Percentiles rank a stretch among this genome's conserved stretches.
Conservation (phyloP, 2,329 filamentous ascomycete genomes). For the Neonectria magnoliae region DNA sequence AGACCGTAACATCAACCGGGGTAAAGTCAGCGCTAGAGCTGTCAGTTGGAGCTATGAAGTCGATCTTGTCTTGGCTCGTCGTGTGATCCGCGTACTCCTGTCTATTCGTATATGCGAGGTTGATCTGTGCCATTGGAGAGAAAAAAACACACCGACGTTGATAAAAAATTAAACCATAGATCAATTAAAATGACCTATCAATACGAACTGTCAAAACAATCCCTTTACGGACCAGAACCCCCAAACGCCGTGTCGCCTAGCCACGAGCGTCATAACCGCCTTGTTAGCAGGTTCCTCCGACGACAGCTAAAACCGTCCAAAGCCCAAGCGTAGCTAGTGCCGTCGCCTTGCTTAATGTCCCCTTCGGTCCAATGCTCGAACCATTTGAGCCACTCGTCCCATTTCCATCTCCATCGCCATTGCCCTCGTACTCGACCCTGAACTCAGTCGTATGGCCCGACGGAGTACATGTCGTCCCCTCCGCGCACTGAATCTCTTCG, state of each 20-base stretch:
- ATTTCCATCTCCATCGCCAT: conserved; percentile 24
- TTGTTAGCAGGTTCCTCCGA: neutral
- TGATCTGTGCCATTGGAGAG: neutral
- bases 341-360: neutral
- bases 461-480: conserved; percentile 58
- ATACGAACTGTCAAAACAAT: neutral
- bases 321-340: conserved; percentile 12
- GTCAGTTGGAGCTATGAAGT: neutral
- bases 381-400: conserved; percentile 10
- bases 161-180: neutral
- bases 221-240: neutral
- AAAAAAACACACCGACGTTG: neutral
- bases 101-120: neutral
- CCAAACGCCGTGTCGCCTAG: neutral
- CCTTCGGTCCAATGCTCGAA: conserved; percentile 18
- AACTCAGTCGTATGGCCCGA: conserved; percentile 48
- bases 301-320: conserved; percentile 14
- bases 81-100: too few relatives aligned
- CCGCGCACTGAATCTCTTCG: conserved; percentile 52
- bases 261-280: neutral
- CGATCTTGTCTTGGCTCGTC: too few relatives aligned
- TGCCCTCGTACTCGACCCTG: conserved; percentile 8
- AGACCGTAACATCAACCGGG: neutral
- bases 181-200: neutral
- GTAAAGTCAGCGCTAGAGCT: neutral